These are phyloP conservation scores for Talaromyces sp. DNA, from an alignment of 2,329 filamentous ascomycete genomes.

Conservation along the genomic window DNA sequence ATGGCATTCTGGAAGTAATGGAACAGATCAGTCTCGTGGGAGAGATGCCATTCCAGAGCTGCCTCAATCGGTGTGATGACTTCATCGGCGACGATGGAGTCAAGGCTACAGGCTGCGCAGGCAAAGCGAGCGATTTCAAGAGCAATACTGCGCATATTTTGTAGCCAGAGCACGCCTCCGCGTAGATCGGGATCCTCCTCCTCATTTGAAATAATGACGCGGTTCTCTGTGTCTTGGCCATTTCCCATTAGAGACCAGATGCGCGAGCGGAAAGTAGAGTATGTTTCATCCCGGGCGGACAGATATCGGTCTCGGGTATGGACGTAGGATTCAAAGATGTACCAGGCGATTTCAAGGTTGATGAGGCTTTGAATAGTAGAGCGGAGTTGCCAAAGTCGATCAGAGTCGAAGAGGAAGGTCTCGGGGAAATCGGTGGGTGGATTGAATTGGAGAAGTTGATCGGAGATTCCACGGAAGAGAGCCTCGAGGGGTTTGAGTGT, in stretches of 20 bases:
- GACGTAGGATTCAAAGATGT: conserved; percentile 50
- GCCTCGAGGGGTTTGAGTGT: conserved; percentile 42
- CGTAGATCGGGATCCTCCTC: conserved; percentile 22
- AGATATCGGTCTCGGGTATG: conserved; percentile 34
- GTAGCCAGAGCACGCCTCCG: conserved; percentile 35
- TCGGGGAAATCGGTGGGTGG: conserved; percentile 50
- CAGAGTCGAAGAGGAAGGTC: conserved; percentile 60
- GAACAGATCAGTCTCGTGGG: conserved; percentile 36
- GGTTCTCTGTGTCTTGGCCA: conserved; percentile 27
- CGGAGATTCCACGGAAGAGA: conserved; percentile 51
- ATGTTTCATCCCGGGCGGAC: conserved; percentile 33
- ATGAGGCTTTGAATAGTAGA: conserved; percentile 58
- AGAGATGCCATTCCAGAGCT: conserved; percentile 38
- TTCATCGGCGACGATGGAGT: conserved; percentile 34
- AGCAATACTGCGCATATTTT: conserved; percentile 41
- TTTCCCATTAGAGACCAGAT: conserved; percentile 44
- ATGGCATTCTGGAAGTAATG: conserved; percentile 37
- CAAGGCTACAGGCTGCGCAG: conserved; percentile 33
- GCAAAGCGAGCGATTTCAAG: conserved; percentile 48
- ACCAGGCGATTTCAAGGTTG: conserved; percentile 58
- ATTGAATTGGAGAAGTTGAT: conserved; percentile 46
- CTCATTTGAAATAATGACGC: conserved; percentile 5
- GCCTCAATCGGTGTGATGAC: conserved; percentile 38
- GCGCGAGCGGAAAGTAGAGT: conserved; percentile 42
- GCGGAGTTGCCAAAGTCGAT: conserved; percentile 57